Evolutionary conservation across 2,329 filamentous ascomycete species (phyloP).

Genomic region (Fonsecaea erecta): DNA sequence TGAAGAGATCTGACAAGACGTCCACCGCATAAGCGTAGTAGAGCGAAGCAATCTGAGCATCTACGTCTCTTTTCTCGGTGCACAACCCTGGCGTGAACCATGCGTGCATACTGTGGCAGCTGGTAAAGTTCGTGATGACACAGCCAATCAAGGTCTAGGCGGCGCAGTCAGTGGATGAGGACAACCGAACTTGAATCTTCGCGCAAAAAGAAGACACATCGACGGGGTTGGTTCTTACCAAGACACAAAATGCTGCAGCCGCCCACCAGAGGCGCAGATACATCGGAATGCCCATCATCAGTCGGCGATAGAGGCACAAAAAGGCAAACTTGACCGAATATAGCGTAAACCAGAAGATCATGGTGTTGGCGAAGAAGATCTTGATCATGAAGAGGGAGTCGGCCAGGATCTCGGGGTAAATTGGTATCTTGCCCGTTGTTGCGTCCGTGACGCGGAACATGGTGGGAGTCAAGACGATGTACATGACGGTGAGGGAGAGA

Average conservation of each 20-base stretch:
- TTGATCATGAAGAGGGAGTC: conserved; percentile 43
- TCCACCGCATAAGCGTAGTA: conserved; percentile 15
- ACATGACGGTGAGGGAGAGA: conserved; percentile 41
- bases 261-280: conserved; percentile 47
- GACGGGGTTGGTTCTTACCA: conserved; percentile 38
- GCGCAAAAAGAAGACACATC: background rate
- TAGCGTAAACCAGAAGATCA: conserved; percentile 47
- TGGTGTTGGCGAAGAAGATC: conserved; percentile 47
- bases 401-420: conserved; percentile 41
- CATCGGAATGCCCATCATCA: conserved; percentile 43
- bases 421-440: conserved; percentile 32
- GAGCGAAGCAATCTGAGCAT: conserved; percentile 11
- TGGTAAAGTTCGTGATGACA: conserved; percentile 44
- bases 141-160: conserved; percentile 45
- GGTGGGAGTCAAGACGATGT: conserved; percentile 44
- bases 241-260: conserved; percentile 42
- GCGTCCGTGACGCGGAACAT: conserved; percentile 42
- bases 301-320: conserved; percentile 46
- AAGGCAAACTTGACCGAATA: conserved; percentile 47
- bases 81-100: conserved; percentile 40
- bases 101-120: conserved; percentile 43
- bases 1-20: conserved; percentile 15
- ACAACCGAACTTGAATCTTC: background rate
- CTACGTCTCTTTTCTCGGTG: background rate
- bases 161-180: conserved; percentile 3